Evolutionary conservation across 1,284 basidiomycete species (phyloP).

Genomic region (Peniophora sp.): DNA sequence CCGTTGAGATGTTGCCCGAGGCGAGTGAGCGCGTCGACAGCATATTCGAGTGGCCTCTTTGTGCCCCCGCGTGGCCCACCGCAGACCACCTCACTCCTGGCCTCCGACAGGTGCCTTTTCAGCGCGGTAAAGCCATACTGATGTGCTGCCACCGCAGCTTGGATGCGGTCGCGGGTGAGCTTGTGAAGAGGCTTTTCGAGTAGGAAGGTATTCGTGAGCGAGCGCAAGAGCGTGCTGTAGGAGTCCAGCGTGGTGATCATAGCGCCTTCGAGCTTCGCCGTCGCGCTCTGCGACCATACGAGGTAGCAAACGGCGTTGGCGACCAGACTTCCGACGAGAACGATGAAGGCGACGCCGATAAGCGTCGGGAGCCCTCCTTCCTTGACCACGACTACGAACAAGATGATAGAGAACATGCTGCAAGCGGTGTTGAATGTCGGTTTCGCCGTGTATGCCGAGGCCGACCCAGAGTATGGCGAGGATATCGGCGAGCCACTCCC

Average conservation of each 20-base stretch:
- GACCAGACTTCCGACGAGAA: conserved; percentile 67
- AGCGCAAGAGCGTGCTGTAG: conserved; percentile 75
- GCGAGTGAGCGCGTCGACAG: conserved; percentile 75
- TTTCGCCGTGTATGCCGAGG: conserved; percentile 80
- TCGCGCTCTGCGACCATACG: conserved; percentile 83
- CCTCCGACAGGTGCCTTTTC: conserved; percentile 77
- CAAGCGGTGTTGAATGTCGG: conserved; percentile 92
- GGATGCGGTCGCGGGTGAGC: conserved; percentile 53
- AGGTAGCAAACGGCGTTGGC: conserved; percentile 80
- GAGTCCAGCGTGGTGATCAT: conserved; percentile 84
- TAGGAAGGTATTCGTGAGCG: conserved; percentile 79
- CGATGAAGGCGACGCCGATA: conserved; percentile 69
- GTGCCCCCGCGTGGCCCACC: conserved; percentile 32
- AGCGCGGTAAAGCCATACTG: conserved; percentile 83
- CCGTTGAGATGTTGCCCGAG: conserved; percentile 90
- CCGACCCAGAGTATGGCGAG: conserved; percentile 78
- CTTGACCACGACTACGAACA: conserved; percentile 84
- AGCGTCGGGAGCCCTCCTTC: conserved; percentile 80
- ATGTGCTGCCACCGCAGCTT: conserved; percentile 72
- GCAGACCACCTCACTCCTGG: conserved; percentile 71
- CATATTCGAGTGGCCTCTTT: conserved; percentile 70
- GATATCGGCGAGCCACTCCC: conserved; percentile 61
- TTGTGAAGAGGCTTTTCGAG: conserved; percentile 62
- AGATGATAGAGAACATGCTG: conserved; percentile 84
- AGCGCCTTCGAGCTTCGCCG: conserved; percentile 72